These are phyloP conservation scores for Penicillium ucsense DNA, from an alignment of 495 filamentous ascomycete species.

Conservation along the genomic window DNA sequence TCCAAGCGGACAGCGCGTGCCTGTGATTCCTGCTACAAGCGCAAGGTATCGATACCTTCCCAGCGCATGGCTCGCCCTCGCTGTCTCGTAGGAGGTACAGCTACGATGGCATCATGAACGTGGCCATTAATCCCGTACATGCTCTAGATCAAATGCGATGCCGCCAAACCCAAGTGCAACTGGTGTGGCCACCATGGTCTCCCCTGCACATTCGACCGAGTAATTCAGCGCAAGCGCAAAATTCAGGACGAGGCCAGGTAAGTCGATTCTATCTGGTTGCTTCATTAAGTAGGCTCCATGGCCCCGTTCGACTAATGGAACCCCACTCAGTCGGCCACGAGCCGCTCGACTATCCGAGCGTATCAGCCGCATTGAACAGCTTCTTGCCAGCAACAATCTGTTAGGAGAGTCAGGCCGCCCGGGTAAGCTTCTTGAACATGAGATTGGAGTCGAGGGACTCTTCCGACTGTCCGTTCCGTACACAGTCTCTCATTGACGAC, in stretches of 20 bases:
- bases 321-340: constrained; percentile 14
- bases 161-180: constrained; percentile 33
- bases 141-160: constrained; percentile 43
- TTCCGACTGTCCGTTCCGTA: too few relatives aligned
- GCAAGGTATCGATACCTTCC: constrained; percentile 26
- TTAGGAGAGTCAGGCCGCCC: constrained; percentile 8
- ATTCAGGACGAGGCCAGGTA: constrained; percentile 12
- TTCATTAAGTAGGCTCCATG: not conserved
- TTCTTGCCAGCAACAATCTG: constrained; percentile 22
- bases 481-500: too few relatives aligned
- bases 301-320: not conserved
- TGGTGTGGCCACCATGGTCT: constrained; percentile 45
- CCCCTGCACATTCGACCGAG: constrained; percentile 37
- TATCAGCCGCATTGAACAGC: constrained; percentile 33
- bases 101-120: too few relatives aligned
- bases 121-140: not conserved
- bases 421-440: constrained; percentile 5
- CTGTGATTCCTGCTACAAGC: constrained; percentile 41
- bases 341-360: constrained; percentile 26
- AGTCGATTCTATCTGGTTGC: not conserved
- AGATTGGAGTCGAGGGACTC: too few relatives aligned
- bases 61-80: too few relatives aligned
- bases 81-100: too few relatives aligned
- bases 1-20: constrained; percentile 31
- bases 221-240: constrained; percentile 28